These are phyloP conservation scores for Solanum phureja DNA, from an alignment of 257 asterid species.

Conservation along the genomic window DNA sequence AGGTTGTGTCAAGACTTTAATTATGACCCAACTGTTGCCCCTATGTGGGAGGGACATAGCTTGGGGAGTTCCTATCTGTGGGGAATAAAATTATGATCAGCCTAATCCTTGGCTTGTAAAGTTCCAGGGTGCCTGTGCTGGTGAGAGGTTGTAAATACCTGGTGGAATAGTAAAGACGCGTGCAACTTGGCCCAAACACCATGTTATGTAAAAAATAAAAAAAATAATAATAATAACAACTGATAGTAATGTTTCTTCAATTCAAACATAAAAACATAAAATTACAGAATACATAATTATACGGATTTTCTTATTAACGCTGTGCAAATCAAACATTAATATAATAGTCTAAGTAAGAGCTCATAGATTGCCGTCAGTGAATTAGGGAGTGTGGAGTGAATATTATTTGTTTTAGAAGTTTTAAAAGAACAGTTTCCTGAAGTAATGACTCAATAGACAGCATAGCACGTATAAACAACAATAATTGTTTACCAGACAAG, in stretches of 20 bases:
- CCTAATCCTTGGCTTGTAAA: neutral
- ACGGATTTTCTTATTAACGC: neutral
- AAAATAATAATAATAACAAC: no score
- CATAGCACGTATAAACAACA: neutral
- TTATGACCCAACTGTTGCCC: neutral
- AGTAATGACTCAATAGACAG: neutral
- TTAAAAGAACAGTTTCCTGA: neutral
- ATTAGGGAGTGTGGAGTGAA: neutral
- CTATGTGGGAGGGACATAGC: neutral
- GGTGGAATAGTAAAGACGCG: neutral
- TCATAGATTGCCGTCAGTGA: neutral
- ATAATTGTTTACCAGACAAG: neutral
- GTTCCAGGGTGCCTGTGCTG: neutral
- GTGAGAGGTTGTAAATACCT: neutral
- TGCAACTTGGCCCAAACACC: neutral
- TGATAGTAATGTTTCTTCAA: neutral
- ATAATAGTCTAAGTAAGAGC: neutral
- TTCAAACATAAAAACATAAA: neutral
- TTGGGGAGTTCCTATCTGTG: neutral
- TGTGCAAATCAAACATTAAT: neutral
- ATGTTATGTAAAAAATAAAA: neutral
- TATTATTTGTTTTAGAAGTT: neutral
- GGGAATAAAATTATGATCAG: neutral
- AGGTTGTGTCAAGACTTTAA: neutral
- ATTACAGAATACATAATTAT: neutral